Conservation (phyloP, 805 yeast genomes). For the Sporopachydermia quercuum region DNA sequence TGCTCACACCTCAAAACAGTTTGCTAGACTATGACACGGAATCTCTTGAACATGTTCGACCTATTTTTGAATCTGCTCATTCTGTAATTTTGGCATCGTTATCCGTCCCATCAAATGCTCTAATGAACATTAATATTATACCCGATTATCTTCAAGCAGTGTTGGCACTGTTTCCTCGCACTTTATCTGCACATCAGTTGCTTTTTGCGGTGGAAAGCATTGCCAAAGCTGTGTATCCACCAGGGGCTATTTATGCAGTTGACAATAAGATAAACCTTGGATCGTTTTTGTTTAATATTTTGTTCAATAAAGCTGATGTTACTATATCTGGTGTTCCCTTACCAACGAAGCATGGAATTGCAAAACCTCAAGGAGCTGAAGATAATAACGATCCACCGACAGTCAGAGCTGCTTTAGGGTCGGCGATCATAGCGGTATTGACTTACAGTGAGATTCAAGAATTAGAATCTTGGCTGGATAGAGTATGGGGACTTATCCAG, state of each 20-base stretch:
- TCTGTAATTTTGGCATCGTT: conserved; percentile 34
- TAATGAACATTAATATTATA: conserved; percentile 13
- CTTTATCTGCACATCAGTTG: conserved; percentile 39
- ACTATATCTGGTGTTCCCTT: conserved; percentile 20
- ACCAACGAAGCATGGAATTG: conserved; percentile 5
- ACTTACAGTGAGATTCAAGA: conserved; percentile 33
- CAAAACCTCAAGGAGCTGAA: conserved; percentile 4
- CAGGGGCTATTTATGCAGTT: conserved; percentile 18
- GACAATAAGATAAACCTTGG: conserved; percentile 12
- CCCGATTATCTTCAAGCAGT: conserved; percentile 31
- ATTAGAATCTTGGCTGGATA: conserved; percentile 33
- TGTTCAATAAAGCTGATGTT: conserved; percentile 27
- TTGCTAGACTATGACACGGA: neutral
- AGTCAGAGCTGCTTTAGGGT: conserved; percentile 31
- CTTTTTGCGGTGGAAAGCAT: conserved; percentile 42
- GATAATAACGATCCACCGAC: conserved; percentile 15
- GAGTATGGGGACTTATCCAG: conserved; percentile 21
- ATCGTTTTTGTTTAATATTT: conserved; percentile 23
- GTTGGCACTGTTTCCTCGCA: conserved; percentile 38
- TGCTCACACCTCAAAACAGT: conserved; percentile 8
- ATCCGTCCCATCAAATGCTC: conserved; percentile 12
- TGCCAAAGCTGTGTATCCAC: conserved; percentile 28
- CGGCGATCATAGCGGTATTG: conserved; percentile 32
- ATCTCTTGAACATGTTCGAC: conserved; percentile 8
- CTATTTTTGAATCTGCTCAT: conserved; percentile 46